Percentiles rank a stretch among this genome's conserved stretches.
Evolutionary conservation across 257 asterid genomes (phyloP).

Genomic region (Craterostigma plantagineum): DNA sequence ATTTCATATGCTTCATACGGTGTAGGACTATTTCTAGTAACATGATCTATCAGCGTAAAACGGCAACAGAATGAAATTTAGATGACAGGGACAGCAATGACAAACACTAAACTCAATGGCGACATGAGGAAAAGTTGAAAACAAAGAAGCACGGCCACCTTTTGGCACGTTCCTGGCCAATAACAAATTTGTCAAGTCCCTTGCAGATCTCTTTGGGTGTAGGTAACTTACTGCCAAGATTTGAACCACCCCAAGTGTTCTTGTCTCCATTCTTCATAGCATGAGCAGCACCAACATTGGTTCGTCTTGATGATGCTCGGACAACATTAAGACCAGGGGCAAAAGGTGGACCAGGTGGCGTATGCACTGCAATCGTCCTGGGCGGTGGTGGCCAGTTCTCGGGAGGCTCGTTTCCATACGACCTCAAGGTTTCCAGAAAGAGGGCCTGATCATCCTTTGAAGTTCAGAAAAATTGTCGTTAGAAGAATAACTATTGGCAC

Average conservation of each 20-base stretch:
- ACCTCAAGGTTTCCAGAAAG: slow-evolving; percentile 69
- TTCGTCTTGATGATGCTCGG: slow-evolving; percentile 27
- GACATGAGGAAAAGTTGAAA: too few species aligned
- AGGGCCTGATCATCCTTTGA: slow-evolving; percentile 35
- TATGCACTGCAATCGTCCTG: slow-evolving; percentile 58
- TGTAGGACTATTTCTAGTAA: too few species aligned
- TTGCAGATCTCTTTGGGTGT: slow-evolving; percentile 88
- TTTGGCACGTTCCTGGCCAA: slow-evolving; percentile 88
- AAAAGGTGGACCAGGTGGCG: slow-evolving; percentile 86
- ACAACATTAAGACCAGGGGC: slow-evolving; percentile 60
- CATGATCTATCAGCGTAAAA: too few species aligned
- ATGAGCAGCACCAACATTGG: slow-evolving; percentile 13
- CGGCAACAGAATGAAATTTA: too few species aligned
- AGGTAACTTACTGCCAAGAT: slow-evolving; percentile 62
- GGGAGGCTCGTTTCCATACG: slow-evolving; percentile 59
- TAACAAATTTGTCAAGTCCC: slow-evolving; percentile 83
- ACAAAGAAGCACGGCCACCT: slow-evolving; percentile 22
- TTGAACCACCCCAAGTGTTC: slow-evolving; percentile 67
- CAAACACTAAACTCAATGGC: too few species aligned
- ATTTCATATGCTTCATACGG: background rate
- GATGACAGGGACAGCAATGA: too few species aligned
- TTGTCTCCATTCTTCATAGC: slow-evolving; percentile 22
- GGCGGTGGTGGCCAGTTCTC: slow-evolving; percentile 47
- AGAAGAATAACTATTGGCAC: slow-evolving; percentile 24
- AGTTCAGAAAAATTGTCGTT: slow-evolving; percentile 27